Evolutionary conservation across 306 rosid species (phyloP).

Genomic region (Carpinus viminea): DNA sequence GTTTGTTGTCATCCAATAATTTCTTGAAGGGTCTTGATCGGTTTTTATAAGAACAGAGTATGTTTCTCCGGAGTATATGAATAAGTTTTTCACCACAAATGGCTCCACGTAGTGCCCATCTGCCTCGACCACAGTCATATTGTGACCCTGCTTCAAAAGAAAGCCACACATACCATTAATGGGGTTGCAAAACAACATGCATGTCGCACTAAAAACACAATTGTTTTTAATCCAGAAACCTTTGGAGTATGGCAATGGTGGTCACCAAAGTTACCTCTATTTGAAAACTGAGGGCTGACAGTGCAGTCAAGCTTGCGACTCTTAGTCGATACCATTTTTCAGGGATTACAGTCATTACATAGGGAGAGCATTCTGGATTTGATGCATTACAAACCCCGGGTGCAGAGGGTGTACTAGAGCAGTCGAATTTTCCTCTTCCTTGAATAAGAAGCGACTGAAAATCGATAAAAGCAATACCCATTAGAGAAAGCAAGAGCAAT

Average conservation of each 20-base stretch:
- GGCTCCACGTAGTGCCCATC: conserved; percentile 94
- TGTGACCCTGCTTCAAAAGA: conserved; percentile 60
- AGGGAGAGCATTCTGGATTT: conserved; percentile 67
- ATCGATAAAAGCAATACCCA: neutral
- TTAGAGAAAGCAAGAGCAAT: neutral
- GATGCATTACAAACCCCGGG: conserved; percentile 49
- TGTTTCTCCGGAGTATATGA: conserved; percentile 86
- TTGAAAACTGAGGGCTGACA: conserved; percentile 82
- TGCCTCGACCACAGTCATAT: conserved; percentile 90
- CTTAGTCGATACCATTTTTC: conserved; percentile 74
- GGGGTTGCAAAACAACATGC: neutral
- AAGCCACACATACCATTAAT: neutral
- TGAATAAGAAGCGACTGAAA: conserved; percentile 81
- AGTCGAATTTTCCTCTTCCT: conserved; percentile 82
- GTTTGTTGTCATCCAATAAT: conserved; percentile 72
- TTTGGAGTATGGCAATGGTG: neutral
- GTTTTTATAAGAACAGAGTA: conserved; percentile 78
- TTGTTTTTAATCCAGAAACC: neutral
- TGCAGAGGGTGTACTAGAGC: conserved; percentile 43
- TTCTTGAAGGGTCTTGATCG: conserved; percentile 71
- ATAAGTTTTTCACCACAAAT: conserved; percentile 63
- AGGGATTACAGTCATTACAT: conserved; percentile 48
- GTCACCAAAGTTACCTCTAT: conserved; percentile 53
- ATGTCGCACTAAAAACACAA: neutral
- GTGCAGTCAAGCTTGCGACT: conserved; percentile 65